Evolutionary conservation across 805 yeast species (phyloP).

Genomic region (Isabelozyma rhagii): DNA sequence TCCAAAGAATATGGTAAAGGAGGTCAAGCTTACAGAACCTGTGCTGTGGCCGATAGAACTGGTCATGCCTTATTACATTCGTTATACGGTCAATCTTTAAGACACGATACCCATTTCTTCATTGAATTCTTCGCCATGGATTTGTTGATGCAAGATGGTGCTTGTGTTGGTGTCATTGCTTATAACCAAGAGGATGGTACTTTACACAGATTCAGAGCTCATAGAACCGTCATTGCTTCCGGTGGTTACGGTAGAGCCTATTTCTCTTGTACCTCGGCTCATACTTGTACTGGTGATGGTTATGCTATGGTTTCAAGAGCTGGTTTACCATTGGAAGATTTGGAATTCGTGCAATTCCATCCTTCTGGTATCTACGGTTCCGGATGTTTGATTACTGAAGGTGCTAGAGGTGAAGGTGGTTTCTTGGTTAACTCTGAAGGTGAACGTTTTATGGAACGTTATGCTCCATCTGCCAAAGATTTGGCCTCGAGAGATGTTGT

Average conservation of each 20-base stretch:
- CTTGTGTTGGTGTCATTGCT: conserved; percentile 94
- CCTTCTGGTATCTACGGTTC: conserved; percentile 99
- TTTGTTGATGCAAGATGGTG: conserved; percentile 90
- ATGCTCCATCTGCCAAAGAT: conserved; percentile 98
- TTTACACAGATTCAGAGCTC: conserved; percentile 94
- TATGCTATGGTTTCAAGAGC: conserved; percentile 98
- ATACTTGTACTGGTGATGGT: conserved; percentile 99
- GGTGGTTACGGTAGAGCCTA: conserved; percentile 99
- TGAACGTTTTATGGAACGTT: conserved; percentile 99
- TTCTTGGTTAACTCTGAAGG: conserved; percentile 94
- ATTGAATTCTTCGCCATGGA: conserved; percentile 97
- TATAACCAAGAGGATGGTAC: conserved; percentile 99
- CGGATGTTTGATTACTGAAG: conserved; percentile 98
- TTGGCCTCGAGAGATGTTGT: conserved; percentile 98
- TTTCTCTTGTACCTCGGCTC: conserved; percentile 98
- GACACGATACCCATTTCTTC: conserved; percentile 97
- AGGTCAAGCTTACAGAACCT: conserved; percentile 98
- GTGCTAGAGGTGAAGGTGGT: conserved; percentile 99
- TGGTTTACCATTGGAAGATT: conserved; percentile 94
- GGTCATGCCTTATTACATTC: conserved; percentile 97
- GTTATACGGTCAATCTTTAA: conserved; percentile 90
- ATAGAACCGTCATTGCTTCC: conserved; percentile 93
- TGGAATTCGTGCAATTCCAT: conserved; percentile 98
- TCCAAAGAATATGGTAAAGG: conserved; percentile 93
- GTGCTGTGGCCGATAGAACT: conserved; percentile 99